These are phyloP conservation scores for Apiospora saccharicola DNA, from an alignment of 2,329 filamentous ascomycete species.

Conservation along the genomic window DNA sequence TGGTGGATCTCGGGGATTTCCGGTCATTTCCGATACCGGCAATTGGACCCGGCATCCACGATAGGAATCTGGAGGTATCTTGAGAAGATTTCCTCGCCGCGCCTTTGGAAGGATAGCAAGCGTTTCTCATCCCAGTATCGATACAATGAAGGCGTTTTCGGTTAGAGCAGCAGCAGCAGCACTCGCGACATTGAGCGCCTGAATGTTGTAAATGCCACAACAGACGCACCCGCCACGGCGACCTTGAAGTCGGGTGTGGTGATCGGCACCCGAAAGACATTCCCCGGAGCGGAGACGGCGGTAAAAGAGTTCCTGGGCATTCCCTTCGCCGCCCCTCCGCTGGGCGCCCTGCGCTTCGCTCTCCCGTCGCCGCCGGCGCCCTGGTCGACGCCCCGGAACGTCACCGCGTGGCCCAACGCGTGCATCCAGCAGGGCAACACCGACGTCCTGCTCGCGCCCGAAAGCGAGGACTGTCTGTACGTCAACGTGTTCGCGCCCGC, in stretches of 20 bases:
- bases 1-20: background rate
- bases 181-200: background rate
- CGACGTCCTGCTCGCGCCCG: slow-evolving; percentile 32
- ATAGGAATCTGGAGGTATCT: background rate
- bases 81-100: too few relatives aligned
- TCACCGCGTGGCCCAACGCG: slow-evolving; percentile 54
- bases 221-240: background rate
- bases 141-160: background rate
- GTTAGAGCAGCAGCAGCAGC: background rate
- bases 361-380: slow-evolving; percentile 53
- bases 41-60: background rate
- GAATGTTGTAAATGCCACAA: background rate
- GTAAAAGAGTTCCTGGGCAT: slow-evolving; percentile 61
- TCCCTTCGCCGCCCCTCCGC: slow-evolving; percentile 60
- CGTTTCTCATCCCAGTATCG: background rate
- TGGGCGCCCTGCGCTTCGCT: slow-evolving; percentile 63
- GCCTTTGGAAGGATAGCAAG: background rate
- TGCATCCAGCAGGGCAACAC: slow-evolving; percentile 59
- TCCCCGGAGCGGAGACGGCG: background rate
- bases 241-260: background rate
- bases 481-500: slow-evolving; percentile 61
- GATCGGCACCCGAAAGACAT: background rate
- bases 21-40: slow-evolving; percentile 7
- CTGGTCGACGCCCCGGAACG: slow-evolving; percentile 50
- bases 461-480: slow-evolving; percentile 60